These are phyloP conservation scores for Amaranthus hypochondriacus DNA, from an alignment of 148 eudicot species.

Conservation along the genomic window DNA sequence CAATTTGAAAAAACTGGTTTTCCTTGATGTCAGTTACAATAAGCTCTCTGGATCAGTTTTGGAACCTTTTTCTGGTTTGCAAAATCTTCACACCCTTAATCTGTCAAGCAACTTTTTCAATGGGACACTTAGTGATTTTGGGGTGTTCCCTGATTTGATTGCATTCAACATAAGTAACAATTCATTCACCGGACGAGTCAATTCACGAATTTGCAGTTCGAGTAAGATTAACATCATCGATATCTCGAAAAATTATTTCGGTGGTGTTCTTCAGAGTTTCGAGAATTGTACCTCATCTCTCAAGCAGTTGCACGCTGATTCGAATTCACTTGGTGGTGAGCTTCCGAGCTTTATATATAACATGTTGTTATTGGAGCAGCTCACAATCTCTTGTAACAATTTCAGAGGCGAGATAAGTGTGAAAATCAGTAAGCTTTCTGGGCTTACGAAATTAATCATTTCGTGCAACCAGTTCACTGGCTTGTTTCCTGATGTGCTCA, in stretches of 20 bases:
- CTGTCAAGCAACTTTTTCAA: slow-evolving; percentile 61
- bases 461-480: slow-evolving; percentile 58
- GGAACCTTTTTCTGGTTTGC: slow-evolving; percentile 36
- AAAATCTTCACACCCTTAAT: slow-evolving; percentile 39
- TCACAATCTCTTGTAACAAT: slow-evolving; percentile 54
- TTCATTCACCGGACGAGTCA: slow-evolving; percentile 45
- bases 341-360: slow-evolving; percentile 58
- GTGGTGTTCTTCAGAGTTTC: slow-evolving; percentile 58
- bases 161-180: slow-evolving; percentile 71
- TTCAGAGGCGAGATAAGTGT: slow-evolving; percentile 58
- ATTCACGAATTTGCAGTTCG: slow-evolving; percentile 51
- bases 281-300: slow-evolving; percentile 55
- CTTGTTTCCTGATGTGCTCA: slow-evolving; percentile 63
- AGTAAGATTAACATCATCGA: slow-evolving; percentile 52
- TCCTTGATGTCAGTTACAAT: slow-evolving; percentile 65
- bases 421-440: slow-evolving; percentile 67
- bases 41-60: slow-evolving; percentile 39
- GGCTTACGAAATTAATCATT: slow-evolving; percentile 43
- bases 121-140: slow-evolving; percentile 49
- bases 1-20: slow-evolving; percentile 41
- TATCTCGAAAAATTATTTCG: slow-evolving; percentile 55
- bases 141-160: slow-evolving; percentile 44
- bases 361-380: slow-evolving; percentile 54
- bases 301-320: slow-evolving; percentile 47
- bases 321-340: slow-evolving; percentile 54